These are phyloP conservation scores for thale cress (Arabidopsis thaliana) DNA, from an alignment of 345 rosid species.

Conservation along the genomic window DNA sequence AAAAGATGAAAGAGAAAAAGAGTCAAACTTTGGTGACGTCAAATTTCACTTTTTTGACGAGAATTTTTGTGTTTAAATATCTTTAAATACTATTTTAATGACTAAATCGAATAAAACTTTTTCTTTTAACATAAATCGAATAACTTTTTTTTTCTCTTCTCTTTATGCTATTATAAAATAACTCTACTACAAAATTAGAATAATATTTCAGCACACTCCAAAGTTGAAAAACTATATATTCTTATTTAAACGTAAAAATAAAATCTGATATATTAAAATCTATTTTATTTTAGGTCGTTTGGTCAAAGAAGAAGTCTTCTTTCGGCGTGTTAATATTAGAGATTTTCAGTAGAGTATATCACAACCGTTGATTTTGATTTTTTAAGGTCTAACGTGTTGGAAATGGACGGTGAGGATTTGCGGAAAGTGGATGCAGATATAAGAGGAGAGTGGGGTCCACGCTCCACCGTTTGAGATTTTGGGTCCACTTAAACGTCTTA, in stretches of 20 bases:
- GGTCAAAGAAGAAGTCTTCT: conserved; percentile 38
- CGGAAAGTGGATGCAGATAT: conserved; percentile 39
- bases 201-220: conserved; percentile 27
- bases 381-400: conserved; percentile 7
- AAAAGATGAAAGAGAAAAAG: conserved; percentile 57
- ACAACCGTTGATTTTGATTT: conserved; percentile 26
- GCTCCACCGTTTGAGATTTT: conserved; percentile 15
- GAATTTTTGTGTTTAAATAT: conserved; percentile 27
- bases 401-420: conserved; percentile 33
- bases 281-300: conserved; percentile 27
- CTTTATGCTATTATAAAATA: conserved; percentile 33
- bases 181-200: conserved; percentile 36
- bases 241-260: neutral
- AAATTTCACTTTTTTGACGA: conserved; percentile 42
- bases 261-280: neutral
- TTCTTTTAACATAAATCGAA: conserved; percentile 27
- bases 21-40: conserved; percentile 76
- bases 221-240: conserved; percentile 33
- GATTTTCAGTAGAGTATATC: neutral
- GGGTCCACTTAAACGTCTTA: conserved; percentile 32
- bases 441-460: conserved; percentile 34
- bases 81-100: conserved; percentile 24
- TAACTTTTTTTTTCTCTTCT: neutral
- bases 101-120: conserved; percentile 32
- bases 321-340: conserved; percentile 42